Evolutionary conservation across 169 alveolate species (phyloP).

Genomic region (Plasmodium billcollinsi): DNA sequence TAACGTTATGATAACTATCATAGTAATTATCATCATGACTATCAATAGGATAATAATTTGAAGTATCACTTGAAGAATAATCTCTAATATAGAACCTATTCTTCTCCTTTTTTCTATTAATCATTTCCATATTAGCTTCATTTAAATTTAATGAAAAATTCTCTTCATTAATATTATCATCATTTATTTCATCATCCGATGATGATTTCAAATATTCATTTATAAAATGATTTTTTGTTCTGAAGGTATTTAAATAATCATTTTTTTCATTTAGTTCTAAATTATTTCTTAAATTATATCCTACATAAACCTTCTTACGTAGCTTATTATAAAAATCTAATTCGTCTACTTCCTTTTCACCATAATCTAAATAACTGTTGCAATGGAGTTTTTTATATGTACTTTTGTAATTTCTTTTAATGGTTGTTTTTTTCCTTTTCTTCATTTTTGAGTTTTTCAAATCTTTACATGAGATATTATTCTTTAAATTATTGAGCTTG

Average conservation of each 20-base stretch:
- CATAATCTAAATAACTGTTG: constrained; percentile 14
- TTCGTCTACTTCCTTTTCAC: constrained; percentile 51
- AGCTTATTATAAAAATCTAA: constrained; percentile 27
- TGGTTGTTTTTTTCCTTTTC: no score
- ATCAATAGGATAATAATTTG: neutral
- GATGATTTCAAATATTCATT: constrained; percentile 58
- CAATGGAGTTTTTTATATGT: neutral
- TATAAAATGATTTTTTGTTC: constrained; percentile 33
- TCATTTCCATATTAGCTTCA: neutral
- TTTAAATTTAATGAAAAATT: neutral
- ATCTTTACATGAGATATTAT: no score
- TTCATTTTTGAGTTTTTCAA: no score
- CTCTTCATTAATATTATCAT: neutral
- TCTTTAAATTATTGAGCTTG: neutral
- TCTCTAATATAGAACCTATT: neutral
- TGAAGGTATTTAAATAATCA: constrained; percentile 43
- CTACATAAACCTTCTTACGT: constrained; percentile 28
- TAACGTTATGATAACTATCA: neutral
- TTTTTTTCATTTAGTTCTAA: constrained; percentile 37
- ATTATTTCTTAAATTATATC: constrained; percentile 61
- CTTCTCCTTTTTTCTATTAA: neutral
- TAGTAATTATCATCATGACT: neutral
- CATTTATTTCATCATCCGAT: constrained; percentile 30
- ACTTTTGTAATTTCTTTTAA: no score
- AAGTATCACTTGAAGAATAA: neutral